Evolutionary conservation across 345 rosid genomes (phyloP).

Genomic region (Anastatica hierochuntica): DNA sequence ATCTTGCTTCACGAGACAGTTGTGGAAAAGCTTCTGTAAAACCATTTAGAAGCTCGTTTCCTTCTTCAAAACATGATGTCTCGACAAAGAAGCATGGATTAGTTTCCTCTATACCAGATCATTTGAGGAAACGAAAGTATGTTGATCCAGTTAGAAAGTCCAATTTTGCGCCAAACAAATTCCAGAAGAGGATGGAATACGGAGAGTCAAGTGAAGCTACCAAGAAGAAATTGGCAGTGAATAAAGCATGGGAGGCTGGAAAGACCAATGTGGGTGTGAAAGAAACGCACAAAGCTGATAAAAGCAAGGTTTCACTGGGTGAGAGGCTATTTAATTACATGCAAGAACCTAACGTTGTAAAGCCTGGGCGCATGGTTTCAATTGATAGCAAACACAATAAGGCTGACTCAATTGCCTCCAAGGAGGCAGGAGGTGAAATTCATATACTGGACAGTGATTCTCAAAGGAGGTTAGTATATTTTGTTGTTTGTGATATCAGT

Average conservation of each 20-base stretch:
- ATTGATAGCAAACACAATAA: slow-evolving; percentile 19
- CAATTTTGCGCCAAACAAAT: slow-evolving; percentile 19
- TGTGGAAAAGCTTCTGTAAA: slow-evolving; percentile 19
- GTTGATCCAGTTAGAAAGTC: slow-evolving; percentile 26
- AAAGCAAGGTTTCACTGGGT: slow-evolving; percentile 36
- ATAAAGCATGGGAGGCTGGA: slow-evolving; percentile 23
- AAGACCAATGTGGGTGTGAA: slow-evolving; percentile 23
- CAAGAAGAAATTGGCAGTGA: slow-evolving; percentile 23
- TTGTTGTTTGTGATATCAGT: slow-evolving; percentile 6
- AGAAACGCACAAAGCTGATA: slow-evolving; percentile 25
- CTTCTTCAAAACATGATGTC: slow-evolving; percentile 26
- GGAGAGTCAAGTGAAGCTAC: slow-evolving; percentile 27
- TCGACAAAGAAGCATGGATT: slow-evolving; percentile 30
- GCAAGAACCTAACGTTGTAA: slow-evolving; percentile 25
- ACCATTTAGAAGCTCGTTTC: slow-evolving; percentile 20
- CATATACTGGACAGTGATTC: slow-evolving; percentile 51
- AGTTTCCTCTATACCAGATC: slow-evolving; percentile 26
- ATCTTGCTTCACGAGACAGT: slow-evolving; percentile 23
- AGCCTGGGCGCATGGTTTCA: slow-evolving; percentile 20
- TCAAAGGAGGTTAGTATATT: slow-evolving; percentile 46
- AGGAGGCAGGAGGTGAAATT: slow-evolving; percentile 26
- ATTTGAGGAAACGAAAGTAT: slow-evolving; percentile 31
- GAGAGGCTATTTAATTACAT: slow-evolving; percentile 20
- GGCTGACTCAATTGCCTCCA: slow-evolving; percentile 13
- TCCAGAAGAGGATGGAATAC: slow-evolving; percentile 22